Percentiles rank a stretch among this genome's conserved stretches.
Evolutionary conservation across 2,329 filamentous ascomycete genomes (phyloP).

Genomic region (Colletotrichum viniferum): DNA sequence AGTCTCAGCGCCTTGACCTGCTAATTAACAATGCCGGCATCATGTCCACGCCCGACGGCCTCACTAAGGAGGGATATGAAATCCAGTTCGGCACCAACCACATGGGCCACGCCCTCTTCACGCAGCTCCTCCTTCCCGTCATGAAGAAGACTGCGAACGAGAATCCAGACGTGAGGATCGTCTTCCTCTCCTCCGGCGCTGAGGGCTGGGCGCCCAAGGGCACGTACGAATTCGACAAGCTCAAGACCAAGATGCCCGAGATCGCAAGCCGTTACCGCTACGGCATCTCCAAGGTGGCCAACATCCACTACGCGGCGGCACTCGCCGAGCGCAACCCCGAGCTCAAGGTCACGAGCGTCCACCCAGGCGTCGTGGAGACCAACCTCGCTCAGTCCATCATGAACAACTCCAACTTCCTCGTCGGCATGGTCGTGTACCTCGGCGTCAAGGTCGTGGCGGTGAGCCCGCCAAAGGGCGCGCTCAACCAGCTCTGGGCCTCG

Average conservation of each 20-base stretch:
- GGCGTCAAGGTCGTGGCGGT: slow-evolving; percentile 57
- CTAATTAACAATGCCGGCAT: slow-evolving; percentile 32
- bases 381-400: slow-evolving; percentile 24
- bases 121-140: slow-evolving; percentile 26
- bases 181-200: slow-evolving; percentile 31
- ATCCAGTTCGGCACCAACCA: slow-evolving; percentile 35
- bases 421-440: slow-evolving; percentile 98
- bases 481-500: slow-evolving; percentile 38
- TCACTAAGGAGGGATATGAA: slow-evolving; percentile 32
- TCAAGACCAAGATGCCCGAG: slow-evolving; percentile 28
- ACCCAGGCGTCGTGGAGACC: slow-evolving; percentile 34
- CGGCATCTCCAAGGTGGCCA: slow-evolving; percentile 37
- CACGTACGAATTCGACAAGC: slow-evolving; percentile 34
- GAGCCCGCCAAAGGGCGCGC: slow-evolving; percentile 23
- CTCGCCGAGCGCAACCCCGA: slow-evolving; percentile 31
- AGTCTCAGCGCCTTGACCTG: slow-evolving; percentile 31
- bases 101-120: slow-evolving; percentile 30
- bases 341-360: slow-evolving; percentile 30
- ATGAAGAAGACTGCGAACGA: slow-evolving; percentile 23
- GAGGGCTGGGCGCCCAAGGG: slow-evolving; percentile 25
- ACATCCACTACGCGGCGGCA: slow-evolving; percentile 33
- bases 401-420: slow-evolving; percentile 99
- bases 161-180: slow-evolving; percentile 30
- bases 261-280: slow-evolving; percentile 29
- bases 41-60: slow-evolving; percentile 28